A percentile compares a stretch with the other conserved stretches of the same genome.
phyloP scores from a whole-genome alignment of 2,329 filamentous ascomycete species.

The Stagonosporopsis vannaccii region DNA sequence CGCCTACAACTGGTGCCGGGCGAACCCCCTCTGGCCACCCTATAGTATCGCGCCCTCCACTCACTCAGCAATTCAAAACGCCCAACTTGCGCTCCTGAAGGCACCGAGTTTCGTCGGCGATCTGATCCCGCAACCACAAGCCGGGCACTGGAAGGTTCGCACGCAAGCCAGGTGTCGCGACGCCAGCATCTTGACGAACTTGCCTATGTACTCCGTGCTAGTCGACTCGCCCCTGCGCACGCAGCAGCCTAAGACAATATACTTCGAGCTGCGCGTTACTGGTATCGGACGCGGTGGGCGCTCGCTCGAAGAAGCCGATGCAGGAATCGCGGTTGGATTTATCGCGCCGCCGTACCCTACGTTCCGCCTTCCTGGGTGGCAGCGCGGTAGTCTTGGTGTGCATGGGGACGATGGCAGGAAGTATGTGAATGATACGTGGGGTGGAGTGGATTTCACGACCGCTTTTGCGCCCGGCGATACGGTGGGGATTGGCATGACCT shows the following conservation, averaged over 20 bases:
- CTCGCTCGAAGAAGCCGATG: conserved; percentile 52
- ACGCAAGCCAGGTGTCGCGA: conserved; percentile 60
- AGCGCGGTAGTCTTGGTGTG: conserved; percentile 76
- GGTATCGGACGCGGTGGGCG: conserved; percentile 47
- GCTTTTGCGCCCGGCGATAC: conserved; percentile 71
- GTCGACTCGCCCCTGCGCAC: conserved; percentile 65
- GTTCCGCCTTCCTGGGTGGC: conserved; percentile 82
- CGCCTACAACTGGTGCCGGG: conserved; percentile 70
- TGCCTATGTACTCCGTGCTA: conserved; percentile 71
- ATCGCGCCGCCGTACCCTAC: conserved; percentile 76
- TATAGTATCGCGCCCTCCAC: conserved; percentile 58
- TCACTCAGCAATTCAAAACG: conserved; percentile 57
- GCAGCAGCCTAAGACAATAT: conserved; percentile 64
- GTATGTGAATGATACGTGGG: conserved; percentile 78
- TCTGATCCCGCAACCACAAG: conserved; percentile 55
- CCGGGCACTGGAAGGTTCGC: conserved; percentile 54
- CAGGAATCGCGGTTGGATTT: conserved; percentile 73
- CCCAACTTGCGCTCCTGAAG: conserved; percentile 57
- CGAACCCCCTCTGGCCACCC: conserved; percentile 66
- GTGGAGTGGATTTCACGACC: conserved; percentile 72
- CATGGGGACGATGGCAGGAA: conserved; percentile 80
- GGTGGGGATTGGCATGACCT: conserved; percentile 75
- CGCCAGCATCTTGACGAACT: conserved; percentile 69
- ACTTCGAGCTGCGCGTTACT: conserved; percentile 73
- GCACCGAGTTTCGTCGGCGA: conserved; percentile 45